A percentile compares a stretch with the other conserved stretches of the same genome.
Conservation (phyloP, 2,329 filamentous ascomycete species). For the Hortaea sp. region DNA sequence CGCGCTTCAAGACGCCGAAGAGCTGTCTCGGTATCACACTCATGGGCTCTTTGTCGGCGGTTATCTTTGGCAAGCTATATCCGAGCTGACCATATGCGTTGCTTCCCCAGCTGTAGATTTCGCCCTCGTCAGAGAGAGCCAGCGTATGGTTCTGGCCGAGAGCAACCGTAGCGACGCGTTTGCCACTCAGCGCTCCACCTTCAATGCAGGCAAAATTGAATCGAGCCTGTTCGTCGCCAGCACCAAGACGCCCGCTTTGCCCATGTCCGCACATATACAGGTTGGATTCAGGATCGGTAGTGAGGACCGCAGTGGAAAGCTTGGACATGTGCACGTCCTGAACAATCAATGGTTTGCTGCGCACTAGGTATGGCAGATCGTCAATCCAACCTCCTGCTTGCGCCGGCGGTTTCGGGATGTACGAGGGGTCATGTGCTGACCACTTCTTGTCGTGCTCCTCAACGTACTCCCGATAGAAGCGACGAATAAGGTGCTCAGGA, state of each 20-base stretch:
- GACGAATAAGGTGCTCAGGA: conserved; percentile 64
- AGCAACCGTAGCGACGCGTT: conserved; percentile 65
- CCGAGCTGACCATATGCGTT: conserved; percentile 81
- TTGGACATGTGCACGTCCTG: conserved; percentile 84
- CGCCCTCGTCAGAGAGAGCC: conserved; percentile 74
- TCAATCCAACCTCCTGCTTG: conserved; percentile 26
- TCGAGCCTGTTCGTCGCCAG: conserved; percentile 79
- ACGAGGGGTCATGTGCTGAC: conserved; percentile 26
- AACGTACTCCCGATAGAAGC: conserved; percentile 62
- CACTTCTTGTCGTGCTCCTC: conserved; percentile 30
- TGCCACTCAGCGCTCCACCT: conserved; percentile 60
- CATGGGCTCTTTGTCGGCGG: conserved; percentile 71
- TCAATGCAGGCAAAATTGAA: conserved; percentile 80
- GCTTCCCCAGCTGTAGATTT: conserved; percentile 89
- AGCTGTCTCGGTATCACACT: conserved; percentile 77
- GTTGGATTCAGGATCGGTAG: conserved; percentile 77
- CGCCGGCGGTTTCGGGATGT: conserved; percentile 10
- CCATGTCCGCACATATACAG: conserved; percentile 89
- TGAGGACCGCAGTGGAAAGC: conserved; percentile 79
- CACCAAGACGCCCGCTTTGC: conserved; percentile 76
- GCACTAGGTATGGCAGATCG: conserved; percentile 63
- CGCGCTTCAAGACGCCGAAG: conserved; percentile 83
- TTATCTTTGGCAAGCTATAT: conserved; percentile 61
- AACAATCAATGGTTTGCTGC: conserved; percentile 61
- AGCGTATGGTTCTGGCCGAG: conserved; percentile 87